phyloP scores from a whole-genome alignment of 2,329 filamentous ascomycete species.

The Sporothrix mexicana region DNA sequence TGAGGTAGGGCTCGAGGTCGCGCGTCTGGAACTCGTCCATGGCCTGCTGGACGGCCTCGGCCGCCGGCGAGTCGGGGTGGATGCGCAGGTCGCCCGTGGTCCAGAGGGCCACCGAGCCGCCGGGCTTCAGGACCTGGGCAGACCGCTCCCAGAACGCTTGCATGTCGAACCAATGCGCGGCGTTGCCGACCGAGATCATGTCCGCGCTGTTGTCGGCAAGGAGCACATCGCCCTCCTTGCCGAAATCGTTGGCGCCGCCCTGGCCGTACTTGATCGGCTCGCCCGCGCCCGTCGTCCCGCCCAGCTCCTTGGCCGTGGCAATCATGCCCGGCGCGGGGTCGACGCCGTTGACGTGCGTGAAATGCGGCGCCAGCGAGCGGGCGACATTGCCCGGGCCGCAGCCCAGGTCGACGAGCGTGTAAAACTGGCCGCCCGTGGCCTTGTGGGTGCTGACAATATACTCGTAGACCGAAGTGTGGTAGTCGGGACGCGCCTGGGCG shows the following conservation, averaged over 20 bases:
- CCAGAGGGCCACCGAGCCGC: slow-evolving; percentile 63
- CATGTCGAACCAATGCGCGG: slow-evolving; percentile 66
- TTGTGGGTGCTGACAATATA: slow-evolving; percentile 54
- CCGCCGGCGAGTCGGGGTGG: slow-evolving; percentile 48
- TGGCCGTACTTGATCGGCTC: slow-evolving; percentile 50
- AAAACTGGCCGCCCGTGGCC: slow-evolving; percentile 51
- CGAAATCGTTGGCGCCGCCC: slow-evolving; percentile 53
- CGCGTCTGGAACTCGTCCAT: slow-evolving; percentile 48
- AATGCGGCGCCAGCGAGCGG: slow-evolving; percentile 53
- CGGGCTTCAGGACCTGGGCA: slow-evolving; percentile 54
- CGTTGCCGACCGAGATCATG: slow-evolving; percentile 56
- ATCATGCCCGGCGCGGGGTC: slow-evolving; percentile 63
- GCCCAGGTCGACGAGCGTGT: slow-evolving; percentile 59
- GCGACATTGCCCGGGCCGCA: slow-evolving; percentile 61
- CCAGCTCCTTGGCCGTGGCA: slow-evolving; percentile 49
- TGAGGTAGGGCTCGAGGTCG: slow-evolving; percentile 48
- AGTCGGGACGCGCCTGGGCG: slow-evolving; percentile 50
- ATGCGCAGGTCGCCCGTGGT: slow-evolving; percentile 44
- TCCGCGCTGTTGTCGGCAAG: slow-evolving; percentile 51
- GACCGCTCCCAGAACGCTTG: slow-evolving; percentile 55
- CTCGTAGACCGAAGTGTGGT: slow-evolving; percentile 55
- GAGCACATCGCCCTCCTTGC: slow-evolving; percentile 36
- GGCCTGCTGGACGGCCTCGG: slow-evolving; percentile 49
- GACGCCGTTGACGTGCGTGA: slow-evolving; percentile 54
- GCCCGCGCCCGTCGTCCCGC: slow-evolving; percentile 42